phyloP scores from a whole-genome alignment of 108 stramenopile genomes.

The Chaetoceros tenuissimus region DNA sequence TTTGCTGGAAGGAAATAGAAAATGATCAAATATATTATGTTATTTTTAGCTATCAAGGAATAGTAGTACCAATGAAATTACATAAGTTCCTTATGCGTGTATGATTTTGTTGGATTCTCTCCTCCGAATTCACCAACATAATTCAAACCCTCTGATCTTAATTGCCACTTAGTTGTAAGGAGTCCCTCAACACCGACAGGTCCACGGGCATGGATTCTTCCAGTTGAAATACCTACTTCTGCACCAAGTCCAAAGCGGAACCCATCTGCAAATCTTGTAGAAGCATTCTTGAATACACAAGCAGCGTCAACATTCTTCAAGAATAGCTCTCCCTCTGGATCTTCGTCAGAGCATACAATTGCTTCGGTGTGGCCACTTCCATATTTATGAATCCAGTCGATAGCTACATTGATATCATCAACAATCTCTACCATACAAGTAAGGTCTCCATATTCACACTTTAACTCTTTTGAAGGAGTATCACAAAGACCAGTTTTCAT shows the following conservation, averaged over 20 bases:
- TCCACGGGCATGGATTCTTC: conserved; percentile 93
- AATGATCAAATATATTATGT: too few relatives aligned
- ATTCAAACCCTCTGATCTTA: conserved; percentile 51
- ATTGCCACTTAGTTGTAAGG: conserved; percentile 93
- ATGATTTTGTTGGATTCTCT: conserved; percentile 41
- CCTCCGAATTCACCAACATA: conserved; percentile 48
- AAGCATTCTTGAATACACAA: conserved; percentile 97
- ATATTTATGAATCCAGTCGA: conserved; percentile 90
- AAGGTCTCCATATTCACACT: conserved; percentile 90
- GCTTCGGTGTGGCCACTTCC: conserved; percentile 95
- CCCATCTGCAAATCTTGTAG: conserved; percentile 96
- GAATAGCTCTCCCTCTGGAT: conserved; percentile 76
- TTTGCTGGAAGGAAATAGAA: too few relatives aligned
- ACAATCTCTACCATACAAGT: conserved; percentile 94
- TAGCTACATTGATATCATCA: conserved; percentile 75
- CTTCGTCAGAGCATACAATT: conserved; percentile 86
- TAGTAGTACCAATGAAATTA: too few relatives aligned
- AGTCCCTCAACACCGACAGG: conserved; percentile 97
- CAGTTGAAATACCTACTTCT: conserved; percentile 97
- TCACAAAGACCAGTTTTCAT: conserved; percentile 71
- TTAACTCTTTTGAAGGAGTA: conserved; percentile 50
- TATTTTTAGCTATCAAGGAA: too few relatives aligned
- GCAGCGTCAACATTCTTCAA: conserved; percentile 89
- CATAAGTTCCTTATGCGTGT: conserved; percentile 65
- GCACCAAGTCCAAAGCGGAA: conserved; percentile 97